Base-by-base conservation (phyloP, 441 rosid species). In the Erysimum cheiri region DNA sequence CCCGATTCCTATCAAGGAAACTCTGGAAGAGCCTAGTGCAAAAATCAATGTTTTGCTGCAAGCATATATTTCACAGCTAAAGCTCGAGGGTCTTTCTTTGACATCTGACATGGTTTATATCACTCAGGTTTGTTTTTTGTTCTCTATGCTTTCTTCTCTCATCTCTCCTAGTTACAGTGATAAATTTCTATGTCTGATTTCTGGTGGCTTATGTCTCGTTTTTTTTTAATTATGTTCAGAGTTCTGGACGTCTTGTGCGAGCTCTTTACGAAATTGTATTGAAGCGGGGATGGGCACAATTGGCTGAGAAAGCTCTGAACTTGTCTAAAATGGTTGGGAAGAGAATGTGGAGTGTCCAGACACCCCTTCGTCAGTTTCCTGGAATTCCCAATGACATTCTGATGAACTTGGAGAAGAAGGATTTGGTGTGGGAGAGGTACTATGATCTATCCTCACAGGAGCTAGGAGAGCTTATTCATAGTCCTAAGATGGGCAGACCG, bases 301-400 rank as follows among this genome's bases (percentile, higher is more conserved):
- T 95, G 67, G 81, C 98, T 43, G 98, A 95, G 84, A 95, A 89
- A 76, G 98, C 97, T 69, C 67, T 95, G 75, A 92, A 87, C 73
- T 77, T 95, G 80, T 86, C 97, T 75, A 92, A 95, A 74, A 92
- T 92, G 97, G 84, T 95, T 60, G 85, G 80, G 68, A 95, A 83
- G 89, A 84, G 98, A 77, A 95, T 92, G 96, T 92, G 99, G 99
- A 88, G 86, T 80, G 96, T 87, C 73, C 99, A 95, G 64, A 92
- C 96, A 22, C 93, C 97, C 4, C 93, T 95, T 64, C 92, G 94
- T n/a, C 99, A 94, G 72, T 94, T 94, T 79, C 65, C 64, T 50
- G 94, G 90, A 41, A 87, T 94, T 70, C 91, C 92, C 10, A 85
- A 84, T 79, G 97, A 92, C 37, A 84, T 90, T 77, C 73, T 94